These are phyloP conservation scores for Xylariales sp. DNA, from an alignment of 2,329 filamentous ascomycete species.

Conservation along the genomic window DNA sequence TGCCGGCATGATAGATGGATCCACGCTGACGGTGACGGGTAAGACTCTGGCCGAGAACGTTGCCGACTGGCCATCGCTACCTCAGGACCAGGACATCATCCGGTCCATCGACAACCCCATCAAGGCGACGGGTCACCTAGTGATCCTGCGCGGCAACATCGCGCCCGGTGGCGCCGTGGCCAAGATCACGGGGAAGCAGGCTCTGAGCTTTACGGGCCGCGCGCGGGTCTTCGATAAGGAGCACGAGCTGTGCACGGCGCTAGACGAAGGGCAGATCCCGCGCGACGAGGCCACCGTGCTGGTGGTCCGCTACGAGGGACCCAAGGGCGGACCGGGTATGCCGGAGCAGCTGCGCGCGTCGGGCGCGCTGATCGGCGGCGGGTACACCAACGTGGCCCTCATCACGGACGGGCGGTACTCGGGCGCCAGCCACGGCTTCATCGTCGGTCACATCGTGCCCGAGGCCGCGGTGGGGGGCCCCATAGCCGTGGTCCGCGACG, in stretches of 20 bases:
- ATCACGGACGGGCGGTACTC: conserved; percentile 90
- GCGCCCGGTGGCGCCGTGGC: conserved; percentile 86
- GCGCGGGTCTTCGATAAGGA: conserved; percentile 88
- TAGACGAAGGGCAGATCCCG: conserved; percentile 62
- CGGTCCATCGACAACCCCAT: conserved; percentile 67
- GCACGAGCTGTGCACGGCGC: conserved; percentile 67
- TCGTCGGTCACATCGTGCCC: conserved; percentile 80
- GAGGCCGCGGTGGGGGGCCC: conserved; percentile 88
- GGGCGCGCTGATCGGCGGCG: conserved; percentile 92
- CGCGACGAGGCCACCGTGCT: conserved; percentile 80
- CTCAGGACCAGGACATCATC: conserved; percentile 70
- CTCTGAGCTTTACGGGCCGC: conserved; percentile 72
- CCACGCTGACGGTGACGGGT: conserved; percentile 69
- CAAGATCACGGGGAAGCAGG: conserved; percentile 96
- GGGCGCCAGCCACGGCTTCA: conserved; percentile 67
- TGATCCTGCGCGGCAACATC: conserved; percentile 82
- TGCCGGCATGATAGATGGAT: conserved; percentile 65
- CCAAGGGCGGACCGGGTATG: conserved; percentile 92
- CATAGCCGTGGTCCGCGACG: conserved; percentile 76
- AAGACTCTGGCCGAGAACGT: conserved; percentile 73
- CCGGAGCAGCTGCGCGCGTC: conserved; percentile 87
- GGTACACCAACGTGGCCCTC: conserved; percentile 79
- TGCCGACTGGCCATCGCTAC: conserved; percentile 59
- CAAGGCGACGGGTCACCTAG: conserved; percentile 81
- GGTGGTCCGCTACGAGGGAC: conserved; percentile 89